phyloP scores from a whole-genome alignment of 164 flowering plant species.

The Macadamia integrifolia region DNA sequence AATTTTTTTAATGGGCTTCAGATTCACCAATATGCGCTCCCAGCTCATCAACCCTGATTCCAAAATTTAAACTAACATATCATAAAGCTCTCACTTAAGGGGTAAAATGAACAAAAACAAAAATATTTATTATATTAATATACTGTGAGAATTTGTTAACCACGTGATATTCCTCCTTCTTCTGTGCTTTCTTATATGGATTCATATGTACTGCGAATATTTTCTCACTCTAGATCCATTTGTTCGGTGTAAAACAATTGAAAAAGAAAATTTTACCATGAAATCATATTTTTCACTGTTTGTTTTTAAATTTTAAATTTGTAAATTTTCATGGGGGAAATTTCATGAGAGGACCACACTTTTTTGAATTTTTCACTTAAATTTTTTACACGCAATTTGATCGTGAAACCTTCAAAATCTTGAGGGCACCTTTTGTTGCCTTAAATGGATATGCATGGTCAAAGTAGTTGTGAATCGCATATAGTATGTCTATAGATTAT shows the following conservation, averaged over 20 bases:
- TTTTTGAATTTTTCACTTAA: too few species aligned
- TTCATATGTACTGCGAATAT: background rate
- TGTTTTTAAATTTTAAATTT: too few species aligned
- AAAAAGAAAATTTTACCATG: too few species aligned
- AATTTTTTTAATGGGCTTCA: conserved; percentile 23
- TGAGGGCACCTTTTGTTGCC: too few species aligned
- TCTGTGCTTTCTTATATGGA: background rate
- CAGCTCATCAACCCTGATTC: conserved; percentile 18
- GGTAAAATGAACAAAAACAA: background rate
- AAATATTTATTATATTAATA: background rate
- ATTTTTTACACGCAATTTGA: too few species aligned
- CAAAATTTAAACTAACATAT: conserved; percentile 1
- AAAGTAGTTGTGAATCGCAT: too few species aligned
- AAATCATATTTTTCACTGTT: too few species aligned
- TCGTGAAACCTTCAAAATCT: too few species aligned
- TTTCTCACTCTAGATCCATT: background rate
- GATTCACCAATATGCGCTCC: conserved; percentile 25
- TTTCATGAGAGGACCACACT: too few species aligned
- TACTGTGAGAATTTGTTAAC: background rate
- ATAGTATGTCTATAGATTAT: too few species aligned
- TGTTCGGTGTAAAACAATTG: too few species aligned
- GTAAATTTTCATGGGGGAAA: background rate
- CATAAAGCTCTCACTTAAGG: conserved; percentile 1
- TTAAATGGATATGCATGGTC: too few species aligned
- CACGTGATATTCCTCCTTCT: conserved; percentile 10